Conservation (phyloP, 139 green algal genomes). For the Nannochloris sp. region DNA sequence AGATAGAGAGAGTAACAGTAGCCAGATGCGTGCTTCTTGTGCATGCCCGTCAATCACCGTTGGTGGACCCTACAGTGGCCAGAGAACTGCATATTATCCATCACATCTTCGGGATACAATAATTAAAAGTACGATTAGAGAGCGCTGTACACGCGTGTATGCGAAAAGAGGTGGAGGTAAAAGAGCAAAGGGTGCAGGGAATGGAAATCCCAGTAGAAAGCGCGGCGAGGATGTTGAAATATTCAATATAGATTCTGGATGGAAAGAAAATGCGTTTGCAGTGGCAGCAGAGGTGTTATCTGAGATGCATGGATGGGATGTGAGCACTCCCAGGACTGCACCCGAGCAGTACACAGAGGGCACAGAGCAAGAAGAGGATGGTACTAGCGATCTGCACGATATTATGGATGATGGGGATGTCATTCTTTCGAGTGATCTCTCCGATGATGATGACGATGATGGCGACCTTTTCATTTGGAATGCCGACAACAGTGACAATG, state of each 20-base stretch:
- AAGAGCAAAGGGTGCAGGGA: background rate
- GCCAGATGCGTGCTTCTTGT: too few relatives aligned
- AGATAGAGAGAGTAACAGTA: too few relatives aligned
- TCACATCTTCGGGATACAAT: too few relatives aligned
- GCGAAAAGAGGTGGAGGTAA: background rate
- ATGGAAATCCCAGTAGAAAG: background rate
- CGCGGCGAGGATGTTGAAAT: constrained; percentile 26
- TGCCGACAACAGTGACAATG: background rate
- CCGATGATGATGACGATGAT: constrained; percentile 8
- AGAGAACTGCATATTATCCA: too few relatives aligned
- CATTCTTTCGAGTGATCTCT: background rate
- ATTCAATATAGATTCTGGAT: constrained; percentile 31
- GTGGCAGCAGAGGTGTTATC: background rate
- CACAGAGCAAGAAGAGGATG: background rate
- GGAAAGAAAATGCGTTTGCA: constrained; percentile 22
- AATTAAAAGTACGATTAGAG: too few relatives aligned
- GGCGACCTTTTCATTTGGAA: constrained; percentile 2
- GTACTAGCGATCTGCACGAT: constrained; percentile 2
- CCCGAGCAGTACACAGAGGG: too few relatives aligned
- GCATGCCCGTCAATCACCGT: too few relatives aligned
- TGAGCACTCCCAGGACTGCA: too few relatives aligned
- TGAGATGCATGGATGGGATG: background rate
- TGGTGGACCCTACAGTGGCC: too few relatives aligned
- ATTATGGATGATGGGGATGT: constrained; percentile 9
- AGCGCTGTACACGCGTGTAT: too few relatives aligned